phyloP scores from a whole-genome alignment of 2,329 filamentous ascomycete genomes.

The Tolypocladium sp. region DNA sequence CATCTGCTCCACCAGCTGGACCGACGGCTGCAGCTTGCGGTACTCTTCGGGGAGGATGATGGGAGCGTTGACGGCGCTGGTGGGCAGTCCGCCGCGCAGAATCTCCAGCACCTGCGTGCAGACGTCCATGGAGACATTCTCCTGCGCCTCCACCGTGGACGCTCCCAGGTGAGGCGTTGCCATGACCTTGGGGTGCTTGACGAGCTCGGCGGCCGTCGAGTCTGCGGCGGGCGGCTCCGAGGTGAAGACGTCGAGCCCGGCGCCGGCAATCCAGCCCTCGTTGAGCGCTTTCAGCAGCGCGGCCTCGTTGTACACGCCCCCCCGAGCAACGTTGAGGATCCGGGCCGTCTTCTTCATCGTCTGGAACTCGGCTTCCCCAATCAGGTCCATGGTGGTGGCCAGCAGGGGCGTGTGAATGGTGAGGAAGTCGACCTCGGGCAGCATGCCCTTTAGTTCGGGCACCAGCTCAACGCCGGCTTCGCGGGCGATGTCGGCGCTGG shows the following conservation, averaged over 20 bases:
- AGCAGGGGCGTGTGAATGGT: conserved; percentile 76
- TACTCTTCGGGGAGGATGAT: conserved; percentile 77
- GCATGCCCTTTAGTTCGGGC: conserved; percentile 45
- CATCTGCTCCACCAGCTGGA: conserved; percentile 69
- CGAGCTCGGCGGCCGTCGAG: conserved; percentile 52
- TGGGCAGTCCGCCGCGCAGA: conserved; percentile 62
- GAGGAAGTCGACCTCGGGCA: conserved; percentile 63
- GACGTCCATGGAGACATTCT: conserved; percentile 76
- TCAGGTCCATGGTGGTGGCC: conserved; percentile 66
- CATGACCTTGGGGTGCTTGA: conserved; percentile 62
- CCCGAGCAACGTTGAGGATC: conserved; percentile 71
- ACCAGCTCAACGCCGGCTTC: conserved; percentile 58
- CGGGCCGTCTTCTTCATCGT: conserved; percentile 66
- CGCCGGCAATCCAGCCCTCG: conserved; percentile 62
- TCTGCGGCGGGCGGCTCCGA: conserved; percentile 52
- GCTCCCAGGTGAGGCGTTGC: conserved; percentile 74
- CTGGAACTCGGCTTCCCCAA: conserved; percentile 55
- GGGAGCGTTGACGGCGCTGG: conserved; percentile 70
- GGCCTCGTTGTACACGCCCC: conserved; percentile 71
- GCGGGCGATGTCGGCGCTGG: conserved; percentile 60
- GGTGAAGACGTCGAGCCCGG: conserved; percentile 73
- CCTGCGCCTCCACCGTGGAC: conserved; percentile 73
- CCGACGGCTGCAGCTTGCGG: conserved; percentile 66
- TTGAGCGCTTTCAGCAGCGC: conserved; percentile 64
- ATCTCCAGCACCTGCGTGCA: conserved; percentile 72